Evolutionary conservation across 2,329 filamentous ascomycete species (phyloP).

Genomic region (Clarireedia homoeocarpa): DNA sequence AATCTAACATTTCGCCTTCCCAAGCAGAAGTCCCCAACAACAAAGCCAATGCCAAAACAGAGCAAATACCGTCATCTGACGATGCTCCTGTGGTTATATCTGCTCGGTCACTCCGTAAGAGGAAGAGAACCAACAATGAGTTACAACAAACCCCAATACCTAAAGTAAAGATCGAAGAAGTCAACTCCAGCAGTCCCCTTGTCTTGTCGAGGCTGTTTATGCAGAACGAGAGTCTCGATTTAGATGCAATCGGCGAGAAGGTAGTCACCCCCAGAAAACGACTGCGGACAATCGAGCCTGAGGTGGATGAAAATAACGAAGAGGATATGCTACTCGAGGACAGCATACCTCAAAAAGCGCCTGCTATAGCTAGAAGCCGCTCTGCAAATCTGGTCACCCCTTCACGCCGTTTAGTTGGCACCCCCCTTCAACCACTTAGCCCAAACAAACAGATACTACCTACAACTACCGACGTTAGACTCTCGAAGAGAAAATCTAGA

Average conservation of each 20-base stretch:
- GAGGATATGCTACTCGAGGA: constrained; percentile 2
- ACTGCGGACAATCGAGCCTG: constrained; percentile 5
- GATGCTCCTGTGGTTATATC: constrained; percentile 23
- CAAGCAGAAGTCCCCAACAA: background rate
- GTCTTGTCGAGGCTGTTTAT: constrained; percentile 13
- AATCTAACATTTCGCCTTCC: constrained; percentile 3
- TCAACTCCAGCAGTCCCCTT: constrained; percentile 25
- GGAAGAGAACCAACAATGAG: constrained; percentile 14
- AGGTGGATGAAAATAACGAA: background rate
- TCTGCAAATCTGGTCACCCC: constrained; percentile 8
- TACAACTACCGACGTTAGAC: constrained; percentile 14
- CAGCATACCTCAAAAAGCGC: background rate
- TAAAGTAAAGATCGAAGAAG: constrained; percentile 24
- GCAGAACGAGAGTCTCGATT: constrained; percentile 27
- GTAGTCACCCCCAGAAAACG: constrained; percentile 29
- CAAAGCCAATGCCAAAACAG: background rate
- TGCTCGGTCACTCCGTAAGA: constrained; percentile 22
- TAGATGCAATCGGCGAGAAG: constrained; percentile 31
- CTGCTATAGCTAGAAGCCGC: background rate
- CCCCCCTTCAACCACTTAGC: constrained; percentile 22
- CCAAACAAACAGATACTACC: constrained; percentile 23
- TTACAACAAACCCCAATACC: constrained; percentile 6
- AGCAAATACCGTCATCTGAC: constrained; percentile 9
- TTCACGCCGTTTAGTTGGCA: constrained; percentile 1
- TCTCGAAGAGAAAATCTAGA: constrained; percentile 15